Evolutionary conservation across 331 rosid genomes (phyloP).

Genomic region (Pyracantha coccinea): DNA sequence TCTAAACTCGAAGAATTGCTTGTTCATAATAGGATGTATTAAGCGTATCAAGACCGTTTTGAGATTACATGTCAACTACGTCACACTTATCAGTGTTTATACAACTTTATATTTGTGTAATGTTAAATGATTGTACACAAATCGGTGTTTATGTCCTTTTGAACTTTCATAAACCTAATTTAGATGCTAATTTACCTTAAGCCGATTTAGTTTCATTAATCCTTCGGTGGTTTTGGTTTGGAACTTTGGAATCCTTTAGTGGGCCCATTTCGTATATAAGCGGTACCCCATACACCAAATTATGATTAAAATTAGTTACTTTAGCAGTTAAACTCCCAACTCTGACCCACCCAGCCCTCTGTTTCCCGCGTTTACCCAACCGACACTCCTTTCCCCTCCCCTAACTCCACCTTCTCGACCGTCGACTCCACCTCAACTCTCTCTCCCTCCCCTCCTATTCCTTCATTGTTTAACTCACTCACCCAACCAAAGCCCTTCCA

Average conservation of each 20-base stretch:
- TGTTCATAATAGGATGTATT: too few relatives aligned
- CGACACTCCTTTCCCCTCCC: conserved; percentile 32
- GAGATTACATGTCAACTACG: too few relatives aligned
- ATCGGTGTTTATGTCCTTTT: neutral
- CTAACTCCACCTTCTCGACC: conserved; percentile 24
- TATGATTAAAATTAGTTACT: neutral
- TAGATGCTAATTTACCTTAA: too few relatives aligned
- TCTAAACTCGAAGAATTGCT: too few relatives aligned
- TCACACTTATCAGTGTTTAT: too few relatives aligned
- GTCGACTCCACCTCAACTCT: too few relatives aligned
- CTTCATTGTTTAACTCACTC: conserved; percentile 25
- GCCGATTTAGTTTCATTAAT: too few relatives aligned
- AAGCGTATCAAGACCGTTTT: too few relatives aligned
- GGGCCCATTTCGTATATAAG: neutral
- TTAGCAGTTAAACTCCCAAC: neutral
- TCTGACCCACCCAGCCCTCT: conserved; percentile 15
- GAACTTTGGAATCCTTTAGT: too few relatives aligned
- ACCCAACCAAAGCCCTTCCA: conserved; percentile 1
- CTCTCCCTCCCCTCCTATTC: conserved; percentile 5
- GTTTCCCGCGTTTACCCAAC: conserved; percentile 43
- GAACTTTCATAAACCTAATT: neutral
- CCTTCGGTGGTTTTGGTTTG: too few relatives aligned
- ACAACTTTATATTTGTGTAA: neutral
- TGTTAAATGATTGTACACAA: too few relatives aligned
- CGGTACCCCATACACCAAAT: neutral